Evolutionary conservation across 2,329 filamentous ascomycete genomes (phyloP), one percentile per base, ranked within the genome.

Genomic region (Botrytis fragariae): DNA sequence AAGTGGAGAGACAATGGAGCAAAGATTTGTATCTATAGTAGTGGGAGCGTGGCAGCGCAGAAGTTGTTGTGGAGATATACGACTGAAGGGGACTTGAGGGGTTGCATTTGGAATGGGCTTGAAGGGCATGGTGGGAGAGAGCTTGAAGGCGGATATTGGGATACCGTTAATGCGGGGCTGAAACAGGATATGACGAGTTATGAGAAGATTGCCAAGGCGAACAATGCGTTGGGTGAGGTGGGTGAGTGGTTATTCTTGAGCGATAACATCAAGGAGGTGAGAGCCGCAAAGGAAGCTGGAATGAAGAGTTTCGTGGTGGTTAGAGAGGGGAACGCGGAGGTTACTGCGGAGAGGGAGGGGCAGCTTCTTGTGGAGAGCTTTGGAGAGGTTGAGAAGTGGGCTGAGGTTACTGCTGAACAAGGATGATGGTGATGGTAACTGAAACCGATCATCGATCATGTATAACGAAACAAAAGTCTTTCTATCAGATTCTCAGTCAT

Each of bases 91-190:
- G 89, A 93, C 80, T 81, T 93, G 78, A 87, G 85, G 5, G 83
- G 83, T 1, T 81, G 88, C 72, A 86, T 94, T 74, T 85, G 84
- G 62, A 90, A 87, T 77, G 93, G 89, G 85, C 95, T 93, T 79
- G 93, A 96, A 81, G 95, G 92, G 4, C 88, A 92, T 74, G 95
- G 93, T 81, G 93, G 93, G 44, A 93, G 93, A 2, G 86, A 88
- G 73, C 95, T 95, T 84, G 88, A 86, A 61, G 88, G 93, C 77
- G 80, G 83, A 48, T 93, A 90, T 86, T 95, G 93, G 80, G 93
- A 96, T 81, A 95, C 93, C 5, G 88, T 92, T 74, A 95, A 93
- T 81, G 93, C 93, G 45, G 93, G 93, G 1, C 86, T 88, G 72
- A 96, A 96, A 84, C 88, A 86, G 63, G 88, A 93, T 77, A 81